Conservation (phyloP, 2,329 filamentous ascomycete species). For the Colletotrichum sp. region DNA sequence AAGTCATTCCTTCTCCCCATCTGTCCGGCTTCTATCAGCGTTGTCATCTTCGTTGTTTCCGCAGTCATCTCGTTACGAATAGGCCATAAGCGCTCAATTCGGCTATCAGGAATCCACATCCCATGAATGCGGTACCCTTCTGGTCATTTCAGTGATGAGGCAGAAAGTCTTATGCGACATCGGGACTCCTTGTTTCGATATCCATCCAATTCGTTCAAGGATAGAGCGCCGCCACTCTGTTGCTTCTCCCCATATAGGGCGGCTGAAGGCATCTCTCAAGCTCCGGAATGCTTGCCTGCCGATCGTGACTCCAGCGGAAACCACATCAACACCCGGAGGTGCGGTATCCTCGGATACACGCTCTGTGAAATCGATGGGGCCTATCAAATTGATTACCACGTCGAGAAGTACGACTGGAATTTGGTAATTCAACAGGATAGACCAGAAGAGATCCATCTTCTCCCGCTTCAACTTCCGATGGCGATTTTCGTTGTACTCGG, state of each 20-base stretch:
- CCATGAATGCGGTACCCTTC: accelerated
- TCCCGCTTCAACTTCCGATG: background rate
- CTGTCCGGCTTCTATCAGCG: background rate
- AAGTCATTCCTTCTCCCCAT: background rate
- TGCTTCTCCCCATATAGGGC: no score
- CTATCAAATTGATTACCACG: accelerated
- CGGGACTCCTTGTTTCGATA: background rate
- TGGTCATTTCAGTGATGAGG: background rate
- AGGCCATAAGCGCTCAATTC: no score
- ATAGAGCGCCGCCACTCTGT: no score
- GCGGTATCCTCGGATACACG: accelerated
- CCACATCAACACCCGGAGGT: accelerated
- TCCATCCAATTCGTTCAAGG: accelerated
- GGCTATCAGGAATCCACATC: accelerated
- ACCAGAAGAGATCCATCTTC: background rate
- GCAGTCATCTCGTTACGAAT: no score
- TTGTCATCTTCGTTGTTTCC: no score
- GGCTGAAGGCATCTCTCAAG: background rate
- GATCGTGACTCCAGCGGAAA: background rate
- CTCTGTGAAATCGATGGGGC: background rate
- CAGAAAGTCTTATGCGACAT: accelerated
- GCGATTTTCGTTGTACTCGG: background rate
- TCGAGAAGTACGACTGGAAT: background rate
- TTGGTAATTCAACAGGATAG: accelerated
- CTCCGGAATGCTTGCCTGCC: accelerated